These are phyloP conservation scores for Clavulina sp. DNA, from an alignment of 768 basidiomycete genomes.

Conservation along the genomic window DNA sequence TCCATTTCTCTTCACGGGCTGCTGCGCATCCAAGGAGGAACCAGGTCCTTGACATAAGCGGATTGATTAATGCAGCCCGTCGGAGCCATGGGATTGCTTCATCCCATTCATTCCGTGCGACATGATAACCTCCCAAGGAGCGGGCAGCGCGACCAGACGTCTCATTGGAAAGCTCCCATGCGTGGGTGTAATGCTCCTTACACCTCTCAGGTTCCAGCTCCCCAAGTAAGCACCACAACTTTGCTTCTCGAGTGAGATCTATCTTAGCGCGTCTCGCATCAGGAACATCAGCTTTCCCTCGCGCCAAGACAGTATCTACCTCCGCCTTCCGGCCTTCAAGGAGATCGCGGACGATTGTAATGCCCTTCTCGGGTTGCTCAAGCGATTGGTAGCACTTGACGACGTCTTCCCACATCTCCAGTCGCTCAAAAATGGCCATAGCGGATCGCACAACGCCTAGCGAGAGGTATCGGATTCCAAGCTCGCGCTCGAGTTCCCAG, in stretches of 20 bases:
- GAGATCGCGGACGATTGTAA: conserved; percentile 67
- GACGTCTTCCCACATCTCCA: conserved; percentile 99
- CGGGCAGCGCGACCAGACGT: conserved; percentile 85
- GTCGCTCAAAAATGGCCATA: conserved; percentile 78
- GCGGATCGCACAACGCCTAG: conserved; percentile 83
- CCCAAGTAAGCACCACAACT: conserved; percentile 88
- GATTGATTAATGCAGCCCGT: conserved; percentile 73
- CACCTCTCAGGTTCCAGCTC: conserved; percentile 69
- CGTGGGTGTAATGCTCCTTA: conserved; percentile 54
- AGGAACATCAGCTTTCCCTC: conserved; percentile 35
- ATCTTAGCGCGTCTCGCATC: conserved; percentile 24
- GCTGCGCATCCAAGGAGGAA: conserved; percentile 90
- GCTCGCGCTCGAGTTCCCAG: conserved; percentile 88
- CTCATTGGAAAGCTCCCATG: conserved; percentile 66
- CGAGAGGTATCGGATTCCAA: conserved; percentile 65
- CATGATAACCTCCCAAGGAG: conserved; percentile 72
- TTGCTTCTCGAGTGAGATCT: conserved; percentile 63
- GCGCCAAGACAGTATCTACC: conserved; percentile 44
- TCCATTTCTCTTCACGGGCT: conserved; percentile 72
- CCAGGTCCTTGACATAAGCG: conserved; percentile 76
- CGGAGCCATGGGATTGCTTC: conserved; percentile 50
- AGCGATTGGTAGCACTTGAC: conserved; percentile 72
- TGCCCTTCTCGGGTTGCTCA: conserved; percentile 62
- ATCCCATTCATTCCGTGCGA: conserved; percentile 43
- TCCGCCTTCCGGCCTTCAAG: conserved; percentile 75